These are phyloP conservation scores for Pseudofabraea citricarpa DNA, from an alignment of 2,329 filamentous ascomycete genomes.

Conservation along the genomic window DNA sequence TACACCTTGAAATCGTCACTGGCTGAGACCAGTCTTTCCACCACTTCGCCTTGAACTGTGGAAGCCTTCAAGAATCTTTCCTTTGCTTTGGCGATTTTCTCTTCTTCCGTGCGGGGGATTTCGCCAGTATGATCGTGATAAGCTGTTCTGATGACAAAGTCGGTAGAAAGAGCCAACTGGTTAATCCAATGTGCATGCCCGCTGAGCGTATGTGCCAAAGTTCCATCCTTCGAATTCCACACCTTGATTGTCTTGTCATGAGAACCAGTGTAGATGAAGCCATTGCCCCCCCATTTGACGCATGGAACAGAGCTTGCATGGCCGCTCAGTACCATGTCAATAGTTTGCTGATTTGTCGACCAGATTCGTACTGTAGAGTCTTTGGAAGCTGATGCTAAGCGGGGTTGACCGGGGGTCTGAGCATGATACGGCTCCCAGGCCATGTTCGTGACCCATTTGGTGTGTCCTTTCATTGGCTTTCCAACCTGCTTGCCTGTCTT, in stretches of 20 bases:
- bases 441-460: constrained; percentile 82
- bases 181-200: constrained; percentile 95
- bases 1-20: constrained; percentile 97
- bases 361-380: constrained; percentile 86
- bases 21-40: constrained; percentile 83
- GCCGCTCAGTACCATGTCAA: constrained; percentile 78
- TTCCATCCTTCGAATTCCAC: constrained; percentile 79
- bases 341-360: constrained; percentile 72
- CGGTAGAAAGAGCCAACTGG: constrained; percentile 87
- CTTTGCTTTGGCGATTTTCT: constrained; percentile 69
- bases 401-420: constrained; percentile 66
- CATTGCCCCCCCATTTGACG: constrained; percentile 91
- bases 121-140: constrained; percentile 80
- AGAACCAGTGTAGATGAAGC: constrained; percentile 75
- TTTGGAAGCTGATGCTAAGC: constrained; percentile 83
- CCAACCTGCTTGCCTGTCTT: constrained; percentile 72
- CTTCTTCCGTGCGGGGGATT: constrained; percentile 64
- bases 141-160: constrained; percentile 79
- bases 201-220: constrained; percentile 71
- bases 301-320: constrained; percentile 88
- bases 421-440: constrained; percentile 93
- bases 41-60: constrained; percentile 67
- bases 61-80: constrained; percentile 83
- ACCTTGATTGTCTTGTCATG: constrained; percentile 92
- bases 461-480: constrained; percentile 71